Base-by-base conservation (phyloP, 306 rosid genomes). In the Dryas alaskensis region DNA sequence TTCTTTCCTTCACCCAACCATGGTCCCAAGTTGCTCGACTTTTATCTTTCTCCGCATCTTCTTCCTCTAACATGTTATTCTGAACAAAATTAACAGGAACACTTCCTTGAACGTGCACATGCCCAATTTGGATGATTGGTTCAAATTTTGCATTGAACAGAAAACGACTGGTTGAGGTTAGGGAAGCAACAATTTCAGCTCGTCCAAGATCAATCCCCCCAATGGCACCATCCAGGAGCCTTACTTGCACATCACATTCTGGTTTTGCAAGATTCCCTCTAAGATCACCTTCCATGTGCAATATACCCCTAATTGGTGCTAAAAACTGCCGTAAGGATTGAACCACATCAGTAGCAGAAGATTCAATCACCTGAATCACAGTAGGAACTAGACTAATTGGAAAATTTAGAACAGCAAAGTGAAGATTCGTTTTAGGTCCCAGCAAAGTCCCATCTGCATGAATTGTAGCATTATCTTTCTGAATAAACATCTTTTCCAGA, bases 231-330 rank as follows among this genome's bases (percentile, higher is more conserved):
- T 94, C 97, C 37, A 94, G 89, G 81, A 94, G 97, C 90, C 97
- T 86, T 78, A 94, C 89, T 86, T 89, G 97, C 78, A 90, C 92
- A 82, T 94, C 97, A 82, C 97, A 94, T 81, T 91, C 97, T 76
- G 96, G 98, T 80, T 88, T 94, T 72, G 80, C 92, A 74, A 91
- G 88, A 75, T 84, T 94, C 45, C 98, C 97, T 81, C 97, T 86
- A 47, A 94, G 95, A 86, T 94, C 96, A 68, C 98, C 98, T 82
- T 94, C 98, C 98, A 94, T 94, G 84, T 94, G 95, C 88, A 94
- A 84, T 81, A 86, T 85, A 59, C 98, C 98, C 78, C 76, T 88
- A 59, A 94, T 84, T 16, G 96, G 90, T 77, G 96, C 89, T 74
- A 91, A 74, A 68, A 89, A 77, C 72, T 87, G 89, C 83, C 88